Conservation (phyloP, 2,329 filamentous ascomycete genomes). For the Rhinocladiella mackenziei region DNA sequence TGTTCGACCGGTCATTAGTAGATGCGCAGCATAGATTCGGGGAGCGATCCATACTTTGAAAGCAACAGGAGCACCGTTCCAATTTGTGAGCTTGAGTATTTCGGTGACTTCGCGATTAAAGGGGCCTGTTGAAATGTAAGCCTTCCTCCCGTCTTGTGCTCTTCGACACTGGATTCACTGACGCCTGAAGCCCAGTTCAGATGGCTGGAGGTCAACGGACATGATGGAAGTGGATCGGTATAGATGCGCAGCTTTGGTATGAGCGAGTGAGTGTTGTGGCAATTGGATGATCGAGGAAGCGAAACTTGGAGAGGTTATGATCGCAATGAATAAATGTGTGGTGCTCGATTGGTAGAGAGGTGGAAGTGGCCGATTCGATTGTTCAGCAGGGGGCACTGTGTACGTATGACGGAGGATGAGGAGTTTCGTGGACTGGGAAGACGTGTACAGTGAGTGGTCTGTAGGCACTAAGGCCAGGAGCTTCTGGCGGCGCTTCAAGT, state of each 20-base stretch:
- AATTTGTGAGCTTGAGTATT: constrained; percentile 56
- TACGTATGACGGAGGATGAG: constrained; percentile 8
- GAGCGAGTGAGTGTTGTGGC: constrained; percentile 2
- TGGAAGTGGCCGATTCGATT: constrained; percentile 24
- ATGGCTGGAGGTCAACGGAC: constrained; percentile 90
- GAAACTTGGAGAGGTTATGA: constrained; percentile 2
- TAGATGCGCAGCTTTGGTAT: constrained; percentile 9
- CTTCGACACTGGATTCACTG: constrained; percentile 30
- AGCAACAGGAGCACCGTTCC: constrained; percentile 55
- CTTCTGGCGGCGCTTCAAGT: too few species aligned
- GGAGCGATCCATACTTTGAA: constrained; percentile 51
- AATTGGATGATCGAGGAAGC: background rate
- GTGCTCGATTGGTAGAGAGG: constrained; percentile 25
- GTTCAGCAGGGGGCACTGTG: constrained; percentile 13
- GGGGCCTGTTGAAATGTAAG: constrained; percentile 47
- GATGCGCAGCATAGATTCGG: constrained; percentile 14
- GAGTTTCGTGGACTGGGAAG: too few species aligned
- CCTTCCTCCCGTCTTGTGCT: background rate
- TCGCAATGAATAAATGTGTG: constrained; percentile 7
- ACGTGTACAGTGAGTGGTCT: too few species aligned
- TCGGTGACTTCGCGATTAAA: constrained; percentile 63
- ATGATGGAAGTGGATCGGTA: constrained; percentile 52
- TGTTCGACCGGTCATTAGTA: constrained; percentile 37
- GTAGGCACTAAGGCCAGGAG: too few species aligned
- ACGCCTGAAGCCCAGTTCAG: constrained; percentile 93